phyloP scores from a whole-genome alignment of 2,329 filamentous ascomycete species.

The Endoconidiophora polonica region DNA sequence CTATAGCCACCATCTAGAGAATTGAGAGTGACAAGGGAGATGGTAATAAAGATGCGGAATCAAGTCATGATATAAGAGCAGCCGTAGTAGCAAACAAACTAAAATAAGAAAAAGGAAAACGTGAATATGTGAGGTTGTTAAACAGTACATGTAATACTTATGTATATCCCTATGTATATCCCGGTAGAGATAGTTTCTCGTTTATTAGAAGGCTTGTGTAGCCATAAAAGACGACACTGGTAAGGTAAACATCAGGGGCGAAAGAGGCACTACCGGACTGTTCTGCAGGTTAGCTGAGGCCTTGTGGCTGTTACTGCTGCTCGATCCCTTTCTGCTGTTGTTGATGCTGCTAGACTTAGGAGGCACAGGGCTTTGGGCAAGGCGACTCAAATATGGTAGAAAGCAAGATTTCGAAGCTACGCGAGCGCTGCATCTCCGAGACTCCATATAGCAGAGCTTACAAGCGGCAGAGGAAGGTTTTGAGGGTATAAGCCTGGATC shows the following conservation, averaged over 20 bases:
- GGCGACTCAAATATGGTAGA: slow-evolving; percentile 17
- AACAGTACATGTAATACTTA: no score
- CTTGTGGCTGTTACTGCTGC: slow-evolving; percentile 15
- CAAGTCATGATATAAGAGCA: not conserved
- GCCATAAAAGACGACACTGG: slow-evolving; percentile 32
- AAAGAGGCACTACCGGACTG: not conserved
- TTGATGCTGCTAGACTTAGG: not conserved
- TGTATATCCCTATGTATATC: no score
- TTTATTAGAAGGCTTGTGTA: slow-evolving; percentile 14
- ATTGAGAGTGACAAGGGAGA: slow-evolving; percentile 4
- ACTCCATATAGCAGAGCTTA: slow-evolving; percentile 20
- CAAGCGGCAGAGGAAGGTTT: slow-evolving; percentile 10
- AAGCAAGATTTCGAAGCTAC: slow-evolving; percentile 34
- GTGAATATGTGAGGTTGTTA: no score
- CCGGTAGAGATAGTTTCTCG: not conserved
- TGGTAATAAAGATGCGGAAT: slow-evolving; percentile 1
- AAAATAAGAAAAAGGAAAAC: slow-evolving; percentile 8
- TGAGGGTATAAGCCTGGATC: slow-evolving; percentile 13
- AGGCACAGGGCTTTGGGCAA: slow-evolving; percentile 4
- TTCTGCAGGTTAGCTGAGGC: slow-evolving; percentile 21
- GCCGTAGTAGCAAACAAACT: no score
- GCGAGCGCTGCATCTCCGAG: slow-evolving; percentile 29
- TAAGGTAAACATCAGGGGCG: slow-evolving; percentile 26
- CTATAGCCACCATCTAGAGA: not conserved
- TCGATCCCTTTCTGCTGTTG: no score